These are phyloP conservation scores for Amanita rubescens DNA, from an alignment of 768 basidiomycete genomes.

Conservation along the genomic window DNA sequence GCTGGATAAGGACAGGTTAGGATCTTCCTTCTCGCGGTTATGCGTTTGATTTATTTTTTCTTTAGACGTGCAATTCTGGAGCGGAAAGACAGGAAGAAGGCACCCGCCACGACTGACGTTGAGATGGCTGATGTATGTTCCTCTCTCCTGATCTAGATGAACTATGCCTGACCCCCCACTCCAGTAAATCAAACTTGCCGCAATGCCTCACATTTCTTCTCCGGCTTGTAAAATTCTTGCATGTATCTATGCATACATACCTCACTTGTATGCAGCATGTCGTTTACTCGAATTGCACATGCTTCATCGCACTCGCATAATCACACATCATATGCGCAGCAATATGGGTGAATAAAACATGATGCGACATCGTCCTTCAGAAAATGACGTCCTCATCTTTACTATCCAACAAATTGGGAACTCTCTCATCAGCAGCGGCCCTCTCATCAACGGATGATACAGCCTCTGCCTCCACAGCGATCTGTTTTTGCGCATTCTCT, in stretches of 20 bases:
- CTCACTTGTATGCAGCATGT: slow-evolving; percentile 52
- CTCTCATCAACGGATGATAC: slow-evolving; percentile 28
- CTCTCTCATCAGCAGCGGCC: slow-evolving; percentile 28
- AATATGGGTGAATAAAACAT: background rate
- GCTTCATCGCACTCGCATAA: background rate
- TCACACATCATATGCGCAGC: background rate
- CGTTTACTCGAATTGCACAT: slow-evolving; percentile 5
- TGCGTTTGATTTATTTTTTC: background rate
- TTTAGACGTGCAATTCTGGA: slow-evolving; percentile 77
- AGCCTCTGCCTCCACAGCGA: slow-evolving; percentile 20
- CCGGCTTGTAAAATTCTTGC: slow-evolving; percentile 39
- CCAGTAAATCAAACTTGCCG: slow-evolving; percentile 27
- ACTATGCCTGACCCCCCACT: slow-evolving; percentile 10
- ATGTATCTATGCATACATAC: slow-evolving; percentile 59
- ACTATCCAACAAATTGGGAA: slow-evolving; percentile 60
- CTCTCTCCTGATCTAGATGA: background rate
- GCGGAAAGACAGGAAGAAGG: slow-evolving; percentile 75
- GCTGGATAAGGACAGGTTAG: slow-evolving; percentile 82
- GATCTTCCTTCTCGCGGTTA: slow-evolving; percentile 1
- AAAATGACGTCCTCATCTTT: slow-evolving; percentile 96
- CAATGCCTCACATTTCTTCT: slow-evolving; percentile 12
- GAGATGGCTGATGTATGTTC: slow-evolving; percentile 75
- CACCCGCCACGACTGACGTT: slow-evolving; percentile 47
- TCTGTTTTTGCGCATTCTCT: slow-evolving; percentile 21
- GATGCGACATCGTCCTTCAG: slow-evolving; percentile 28